Evolutionary conservation across 164 flowering plant species (phyloP).

Genomic region (Chimonanthus praecox): DNA sequence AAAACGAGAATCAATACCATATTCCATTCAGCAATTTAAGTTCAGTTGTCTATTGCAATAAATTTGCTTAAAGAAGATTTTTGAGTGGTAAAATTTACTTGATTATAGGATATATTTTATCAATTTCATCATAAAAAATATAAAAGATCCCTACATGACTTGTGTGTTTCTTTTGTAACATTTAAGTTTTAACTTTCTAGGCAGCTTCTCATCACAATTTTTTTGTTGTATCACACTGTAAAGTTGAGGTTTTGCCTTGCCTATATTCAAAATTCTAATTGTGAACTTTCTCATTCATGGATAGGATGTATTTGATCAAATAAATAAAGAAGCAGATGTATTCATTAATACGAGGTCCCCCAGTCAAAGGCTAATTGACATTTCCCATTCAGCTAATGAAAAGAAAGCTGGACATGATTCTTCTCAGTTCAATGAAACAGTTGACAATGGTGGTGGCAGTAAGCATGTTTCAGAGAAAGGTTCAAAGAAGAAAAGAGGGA

Average conservation of each 20-base stretch:
- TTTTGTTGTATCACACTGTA: background rate
- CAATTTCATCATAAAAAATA: no score
- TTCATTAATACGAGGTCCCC: constrained; percentile 30
- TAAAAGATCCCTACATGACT: no score
- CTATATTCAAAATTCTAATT: constrained; percentile 18
- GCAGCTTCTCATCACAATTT: background rate
- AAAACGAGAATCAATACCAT: no score
- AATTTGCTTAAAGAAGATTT: no score
- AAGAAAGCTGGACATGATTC: constrained; percentile 40
- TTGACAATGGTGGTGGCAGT: constrained; percentile 29
- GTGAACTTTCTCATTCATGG: background rate
- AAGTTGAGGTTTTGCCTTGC: background rate
- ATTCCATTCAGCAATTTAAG: no score
- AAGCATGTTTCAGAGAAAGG: constrained; percentile 58
- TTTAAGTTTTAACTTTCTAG: background rate
- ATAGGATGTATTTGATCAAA: constrained; percentile 56
- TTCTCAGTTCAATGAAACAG: constrained; percentile 36
- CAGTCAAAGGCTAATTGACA: constrained; percentile 21
- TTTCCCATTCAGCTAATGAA: constrained; percentile 25
- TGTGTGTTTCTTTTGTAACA: background rate
- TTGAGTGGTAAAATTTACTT: no score
- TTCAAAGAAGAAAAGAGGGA: constrained; percentile 79
- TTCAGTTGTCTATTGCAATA: no score
- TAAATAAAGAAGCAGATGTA: constrained; percentile 63
- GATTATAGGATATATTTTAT: no score